These are phyloP conservation scores for Leishmania martiniquensis DNA, from an alignment of 208 protist species.

Conservation along the genomic window DNA sequence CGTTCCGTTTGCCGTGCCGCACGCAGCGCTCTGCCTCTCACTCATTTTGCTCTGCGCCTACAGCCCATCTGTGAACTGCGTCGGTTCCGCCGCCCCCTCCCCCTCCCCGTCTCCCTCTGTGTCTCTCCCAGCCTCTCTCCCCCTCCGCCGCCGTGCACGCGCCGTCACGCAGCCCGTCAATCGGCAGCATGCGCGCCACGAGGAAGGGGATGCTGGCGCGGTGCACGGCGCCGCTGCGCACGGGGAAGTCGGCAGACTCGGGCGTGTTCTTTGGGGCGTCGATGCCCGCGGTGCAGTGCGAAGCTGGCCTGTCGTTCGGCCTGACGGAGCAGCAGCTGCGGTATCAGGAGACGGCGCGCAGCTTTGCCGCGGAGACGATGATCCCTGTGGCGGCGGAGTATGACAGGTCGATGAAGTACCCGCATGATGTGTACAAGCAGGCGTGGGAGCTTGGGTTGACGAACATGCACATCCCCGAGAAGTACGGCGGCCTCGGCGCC, in stretches of 20 bases:
- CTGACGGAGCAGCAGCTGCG: slow-evolving; percentile 78
- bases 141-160: neutral
- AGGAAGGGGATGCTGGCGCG: neutral
- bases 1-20: neutral
- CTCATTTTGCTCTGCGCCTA: neutral
- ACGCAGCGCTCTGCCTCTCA: neutral
- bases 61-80: neutral
- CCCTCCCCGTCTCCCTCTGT: too few relatives aligned
- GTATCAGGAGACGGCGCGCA: slow-evolving; percentile 73
- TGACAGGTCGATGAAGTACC: slow-evolving; percentile 78
- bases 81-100: neutral
- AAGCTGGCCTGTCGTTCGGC: slow-evolving; percentile 68
- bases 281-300: slow-evolving; percentile 22
- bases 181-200: neutral
- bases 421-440: slow-evolving; percentile 77
- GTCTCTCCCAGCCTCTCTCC: neutral
- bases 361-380: slow-evolving; percentile 82
- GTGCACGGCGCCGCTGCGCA: slow-evolving; percentile 23
- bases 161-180: too few relatives aligned
- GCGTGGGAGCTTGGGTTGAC: slow-evolving; percentile 85
- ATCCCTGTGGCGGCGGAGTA: slow-evolving; percentile 72
- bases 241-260: slow-evolving; percentile 5
- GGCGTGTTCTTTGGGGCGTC: slow-evolving; percentile 35
- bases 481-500: slow-evolving; percentile 81
- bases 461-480: slow-evolving; percentile 85